Base-by-base conservation (phyloP, 2,329 filamentous ascomycete species). In the Cladophialophora yegresii region DNA sequence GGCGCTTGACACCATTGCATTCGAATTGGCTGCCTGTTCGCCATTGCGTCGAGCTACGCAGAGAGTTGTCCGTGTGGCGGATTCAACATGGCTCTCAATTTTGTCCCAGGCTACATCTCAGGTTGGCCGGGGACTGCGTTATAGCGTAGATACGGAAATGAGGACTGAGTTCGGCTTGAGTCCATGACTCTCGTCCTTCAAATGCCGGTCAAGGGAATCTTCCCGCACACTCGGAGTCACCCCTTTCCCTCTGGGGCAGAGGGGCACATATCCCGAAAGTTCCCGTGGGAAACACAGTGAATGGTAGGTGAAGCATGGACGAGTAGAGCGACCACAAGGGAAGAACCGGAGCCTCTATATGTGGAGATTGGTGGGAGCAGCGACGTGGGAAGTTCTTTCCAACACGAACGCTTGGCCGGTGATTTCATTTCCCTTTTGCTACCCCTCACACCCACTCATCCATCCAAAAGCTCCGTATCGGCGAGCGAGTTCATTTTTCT, bases 1-100 rank as follows among this genome's bases (percentile, higher is more conserved):
- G 22, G 43, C 13, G 55, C 50, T 33, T 69, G 55, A 62, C 13
- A 4, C 16, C 5, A n/a, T 8, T 43, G 36, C 16, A n/a, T n/a
- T 43, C 2, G 36, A 7, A 43, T n/a, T 43, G 36, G n/a, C 6
- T 6, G 8, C 16, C 13, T 20, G 36, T 43, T 7, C 13, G 16
- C 36, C 16, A 43, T 43, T 16, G 16, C 36, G 13, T 43, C 36
- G n/a, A 7, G 36, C 5, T 43, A n/a, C n/a, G 13, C 6, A n/a
- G 36, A 43, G 4, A 16, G 16, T 16, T n/a, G 13, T 43, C 16
- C 36, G n/a, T 43, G n/a, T 16, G 36, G 6, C 36, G n/a, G 13
- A n/a, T 43, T 16, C 36, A n/a, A n/a, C 36, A 26, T 50, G 9
- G 47, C 23, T 50, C 10, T 50, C 20, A 9, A 26, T 50, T 4